A percentile compares a stretch with the other conserved stretches of the same genome.
These are phyloP conservation scores for Bipolaris zeicola DNA, from an alignment of 2,329 filamentous ascomycete species.

Conservation along the genomic window DNA sequence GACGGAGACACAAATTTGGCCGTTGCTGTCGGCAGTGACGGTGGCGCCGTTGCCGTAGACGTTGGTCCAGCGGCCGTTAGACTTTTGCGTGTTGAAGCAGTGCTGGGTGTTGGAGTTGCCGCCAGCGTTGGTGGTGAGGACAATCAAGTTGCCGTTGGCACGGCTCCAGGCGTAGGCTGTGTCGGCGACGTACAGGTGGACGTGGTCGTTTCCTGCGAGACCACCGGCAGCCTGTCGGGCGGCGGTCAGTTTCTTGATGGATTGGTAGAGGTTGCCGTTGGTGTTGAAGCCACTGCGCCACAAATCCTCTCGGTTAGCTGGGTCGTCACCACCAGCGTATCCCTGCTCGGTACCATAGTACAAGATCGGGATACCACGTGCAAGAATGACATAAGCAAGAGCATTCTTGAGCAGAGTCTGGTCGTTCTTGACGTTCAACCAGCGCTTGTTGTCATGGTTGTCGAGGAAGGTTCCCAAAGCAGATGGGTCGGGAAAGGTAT, in stretches of 20 bases:
- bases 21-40: slow-evolving; percentile 49
- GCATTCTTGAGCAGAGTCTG: slow-evolving; percentile 47
- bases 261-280: slow-evolving; percentile 33
- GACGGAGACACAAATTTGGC: slow-evolving; percentile 51
- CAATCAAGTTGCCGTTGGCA: slow-evolving; percentile 52
- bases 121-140: slow-evolving; percentile 55
- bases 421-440: slow-evolving; percentile 45
- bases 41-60: slow-evolving; percentile 46
- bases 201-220: slow-evolving; percentile 53
- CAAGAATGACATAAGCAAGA: slow-evolving; percentile 46
- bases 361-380: slow-evolving; percentile 49
- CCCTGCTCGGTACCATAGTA: slow-evolving; percentile 50
- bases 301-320: slow-evolving; percentile 49
- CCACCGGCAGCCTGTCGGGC: slow-evolving; percentile 49
- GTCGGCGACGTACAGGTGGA: slow-evolving; percentile 50
- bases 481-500: slow-evolving; percentile 41
- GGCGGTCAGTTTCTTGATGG: slow-evolving; percentile 33
- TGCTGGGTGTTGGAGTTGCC: slow-evolving; percentile 46
- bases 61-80: slow-evolving; percentile 51
- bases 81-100: slow-evolving; percentile 52
- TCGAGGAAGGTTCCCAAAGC: slow-evolving; percentile 48
- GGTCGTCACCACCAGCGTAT: slow-evolving; percentile 46
- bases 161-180: slow-evolving; percentile 56
- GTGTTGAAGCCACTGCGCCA: slow-evolving; percentile 48
- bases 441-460: slow-evolving; percentile 50